phyloP scores from a whole-genome alignment of 768 basidiomycete genomes.

The Lactifluus subvellereus region DNA sequence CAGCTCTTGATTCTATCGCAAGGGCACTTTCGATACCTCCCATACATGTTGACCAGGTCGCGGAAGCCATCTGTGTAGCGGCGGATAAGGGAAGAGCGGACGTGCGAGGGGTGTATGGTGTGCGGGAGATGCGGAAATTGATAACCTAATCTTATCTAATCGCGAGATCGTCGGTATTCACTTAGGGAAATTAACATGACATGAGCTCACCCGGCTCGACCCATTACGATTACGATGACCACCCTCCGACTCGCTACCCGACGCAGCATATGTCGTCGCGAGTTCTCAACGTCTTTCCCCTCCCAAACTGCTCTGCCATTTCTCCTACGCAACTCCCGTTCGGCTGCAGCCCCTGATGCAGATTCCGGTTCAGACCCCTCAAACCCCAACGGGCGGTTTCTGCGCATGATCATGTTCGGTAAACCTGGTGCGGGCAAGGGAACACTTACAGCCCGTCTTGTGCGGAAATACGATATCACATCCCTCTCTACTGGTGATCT shows the following conservation, averaged over 20 bases:
- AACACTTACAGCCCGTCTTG: constrained; percentile 68
- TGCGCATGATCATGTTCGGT: constrained; percentile 72
- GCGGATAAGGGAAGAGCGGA: constrained; percentile 42
- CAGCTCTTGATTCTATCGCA: constrained; percentile 60
- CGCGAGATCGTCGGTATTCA: constrained; percentile 3
- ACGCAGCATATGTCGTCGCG: constrained; percentile 27
- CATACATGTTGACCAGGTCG: constrained; percentile 94
- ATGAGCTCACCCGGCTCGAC: background rate
- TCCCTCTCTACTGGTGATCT: constrained; percentile 82
- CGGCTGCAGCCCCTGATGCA: constrained; percentile 15
- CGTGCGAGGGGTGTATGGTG: constrained; percentile 61
- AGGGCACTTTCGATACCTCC: constrained; percentile 82
- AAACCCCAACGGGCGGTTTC: constrained; percentile 26
- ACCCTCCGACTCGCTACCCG: constrained; percentile 9
- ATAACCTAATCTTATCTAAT: constrained; percentile 35
- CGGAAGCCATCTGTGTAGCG: constrained; percentile 67
- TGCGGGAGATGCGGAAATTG: constrained; percentile 66
- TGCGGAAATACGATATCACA: constrained; percentile 74
- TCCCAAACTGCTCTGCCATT: constrained; percentile 45
- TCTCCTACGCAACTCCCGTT: constrained; percentile 27
- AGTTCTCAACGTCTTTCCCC: constrained; percentile 30
- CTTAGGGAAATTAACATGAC: background rate
- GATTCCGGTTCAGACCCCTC: constrained; percentile 10
- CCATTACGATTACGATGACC: constrained; percentile 20
- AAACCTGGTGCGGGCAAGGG: constrained; percentile 86